Percentiles rank a stretch among this genome's conserved stretches.
These are phyloP conservation scores for Dillenia suffruticosa DNA, from an alignment of 164 flowering plant genomes.

Conservation along the genomic window DNA sequence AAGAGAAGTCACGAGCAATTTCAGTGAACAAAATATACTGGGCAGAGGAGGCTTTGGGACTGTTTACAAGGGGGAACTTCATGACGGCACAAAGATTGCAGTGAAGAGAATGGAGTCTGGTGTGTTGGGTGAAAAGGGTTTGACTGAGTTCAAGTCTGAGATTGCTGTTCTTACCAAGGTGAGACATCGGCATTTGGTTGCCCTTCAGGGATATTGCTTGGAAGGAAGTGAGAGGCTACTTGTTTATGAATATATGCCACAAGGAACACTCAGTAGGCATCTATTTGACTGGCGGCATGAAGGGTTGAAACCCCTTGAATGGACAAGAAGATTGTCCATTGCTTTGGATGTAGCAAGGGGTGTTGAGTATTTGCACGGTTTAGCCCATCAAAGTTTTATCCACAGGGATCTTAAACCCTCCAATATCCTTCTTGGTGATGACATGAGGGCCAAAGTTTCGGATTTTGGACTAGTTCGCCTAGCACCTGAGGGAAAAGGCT, in stretches of 20 bases:
- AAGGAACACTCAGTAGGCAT: slow-evolving; percentile 72
- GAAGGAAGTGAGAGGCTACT: slow-evolving; percentile 89
- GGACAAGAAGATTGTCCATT: slow-evolving; percentile 72
- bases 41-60: slow-evolving; percentile 95
- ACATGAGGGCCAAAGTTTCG: slow-evolving; percentile 91
- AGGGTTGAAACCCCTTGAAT: slow-evolving; percentile 70
- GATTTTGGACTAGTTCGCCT: slow-evolving; percentile 96
- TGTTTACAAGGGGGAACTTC: slow-evolving; percentile 91
- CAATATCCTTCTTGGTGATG: slow-evolving; percentile 91
- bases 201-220: slow-evolving; percentile 78
- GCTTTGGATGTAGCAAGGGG: slow-evolving; percentile 96
- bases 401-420: slow-evolving; percentile 96
- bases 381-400: slow-evolving; percentile 82
- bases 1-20: slow-evolving; percentile 77
- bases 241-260: slow-evolving; percentile 94
- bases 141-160: slow-evolving; percentile 83
- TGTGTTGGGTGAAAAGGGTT: slow-evolving; percentile 60
- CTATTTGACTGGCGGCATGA: slow-evolving; percentile 75
- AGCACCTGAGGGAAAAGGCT: slow-evolving; percentile 81
- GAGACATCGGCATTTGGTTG: slow-evolving; percentile 83
- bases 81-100: slow-evolving; percentile 92
- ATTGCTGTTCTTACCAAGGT: slow-evolving; percentile 87
- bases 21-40: slow-evolving; percentile 63
- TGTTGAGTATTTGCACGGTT: slow-evolving; percentile 83
- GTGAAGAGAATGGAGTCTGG: slow-evolving; percentile 95